Conservation (phyloP, 768 basidiomycete species). For the Leucocoprinus birnbaumii region DNA sequence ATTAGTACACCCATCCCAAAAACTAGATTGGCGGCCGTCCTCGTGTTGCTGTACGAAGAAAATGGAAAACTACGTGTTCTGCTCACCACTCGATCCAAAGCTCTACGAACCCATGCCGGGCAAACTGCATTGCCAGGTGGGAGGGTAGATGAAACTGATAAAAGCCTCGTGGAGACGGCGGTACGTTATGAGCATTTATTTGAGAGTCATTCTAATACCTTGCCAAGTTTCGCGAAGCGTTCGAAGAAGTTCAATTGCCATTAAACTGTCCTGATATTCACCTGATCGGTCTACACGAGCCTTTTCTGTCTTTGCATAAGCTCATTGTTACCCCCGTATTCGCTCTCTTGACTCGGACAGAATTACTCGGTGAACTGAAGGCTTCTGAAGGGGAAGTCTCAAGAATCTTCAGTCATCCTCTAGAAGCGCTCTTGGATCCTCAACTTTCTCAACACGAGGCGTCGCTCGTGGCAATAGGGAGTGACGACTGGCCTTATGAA, state of each 20-base stretch:
- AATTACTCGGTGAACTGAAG: constrained; percentile 47
- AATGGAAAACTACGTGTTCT: constrained; percentile 67
- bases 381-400: constrained; percentile 71
- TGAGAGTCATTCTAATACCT: constrained; percentile 5
- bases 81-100: constrained; percentile 82
- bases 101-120: constrained; percentile 70
- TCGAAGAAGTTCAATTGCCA: constrained; percentile 81
- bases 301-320: constrained; percentile 64
- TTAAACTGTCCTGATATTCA: constrained; percentile 53
- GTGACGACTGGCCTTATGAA: constrained; percentile 81
- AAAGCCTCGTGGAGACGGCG: constrained; percentile 64
- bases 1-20: constrained; percentile 28
- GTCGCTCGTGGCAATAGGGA: constrained; percentile 53
- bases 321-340: constrained; percentile 81
- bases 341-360: constrained; percentile 56
- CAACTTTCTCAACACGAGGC: constrained; percentile 34
- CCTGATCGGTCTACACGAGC: constrained; percentile 57
- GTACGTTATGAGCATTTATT: constrained; percentile 40
- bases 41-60: constrained; percentile 78
- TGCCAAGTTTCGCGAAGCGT: constrained; percentile 73
- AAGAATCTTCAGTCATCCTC: constrained; percentile 75
- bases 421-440: constrained; percentile 72
- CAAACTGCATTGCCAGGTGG: constrained; percentile 85
- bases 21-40: constrained; percentile 66
- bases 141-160: constrained; percentile 65